These are phyloP conservation scores for Tuctoria greenei DNA, from an alignment of 176 grass and related monocot genomes.

Conservation along the genomic window DNA sequence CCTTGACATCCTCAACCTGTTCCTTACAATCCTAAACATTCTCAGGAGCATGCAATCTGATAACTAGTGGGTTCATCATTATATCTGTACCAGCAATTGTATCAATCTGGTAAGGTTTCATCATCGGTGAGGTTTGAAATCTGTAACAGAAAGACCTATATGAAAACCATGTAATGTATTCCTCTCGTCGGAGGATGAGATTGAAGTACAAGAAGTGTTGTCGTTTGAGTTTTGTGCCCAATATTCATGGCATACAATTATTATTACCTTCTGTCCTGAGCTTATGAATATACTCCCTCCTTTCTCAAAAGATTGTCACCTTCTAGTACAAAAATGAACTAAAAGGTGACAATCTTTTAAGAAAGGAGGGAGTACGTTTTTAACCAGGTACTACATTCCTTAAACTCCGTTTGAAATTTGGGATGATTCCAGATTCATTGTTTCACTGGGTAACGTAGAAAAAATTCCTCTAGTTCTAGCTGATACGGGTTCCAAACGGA, in stretches of 20 bases:
- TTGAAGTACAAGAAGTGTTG: not conserved
- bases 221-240: not conserved
- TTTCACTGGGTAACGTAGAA: not conserved
- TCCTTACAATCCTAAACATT: slow-evolving; percentile 86
- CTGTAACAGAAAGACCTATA: not conserved
- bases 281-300: no score
- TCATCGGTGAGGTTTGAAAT: slow-evolving; percentile 7
- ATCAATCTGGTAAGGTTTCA: not conserved
- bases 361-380: no score
- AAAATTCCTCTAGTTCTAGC: not conserved
- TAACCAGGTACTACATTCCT: not conserved
- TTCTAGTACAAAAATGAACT: no score
- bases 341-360: no score
- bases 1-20: slow-evolving; percentile 96
- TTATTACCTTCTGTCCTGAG: not conserved
- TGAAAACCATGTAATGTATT: slow-evolving; percentile 9
- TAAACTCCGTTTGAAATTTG: not conserved
- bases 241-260: slow-evolving; percentile 24
- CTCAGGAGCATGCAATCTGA: slow-evolving; percentile 77
- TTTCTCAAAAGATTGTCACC: no score
- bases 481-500: not conserved
- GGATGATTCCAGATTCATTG: not conserved
- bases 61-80: slow-evolving; percentile 34
- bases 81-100: not conserved
- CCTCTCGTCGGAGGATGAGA: not conserved